Base-by-base conservation (phyloP, 2,329 filamentous ascomycete genomes). In the Lasiodiplodia sp. region DNA sequence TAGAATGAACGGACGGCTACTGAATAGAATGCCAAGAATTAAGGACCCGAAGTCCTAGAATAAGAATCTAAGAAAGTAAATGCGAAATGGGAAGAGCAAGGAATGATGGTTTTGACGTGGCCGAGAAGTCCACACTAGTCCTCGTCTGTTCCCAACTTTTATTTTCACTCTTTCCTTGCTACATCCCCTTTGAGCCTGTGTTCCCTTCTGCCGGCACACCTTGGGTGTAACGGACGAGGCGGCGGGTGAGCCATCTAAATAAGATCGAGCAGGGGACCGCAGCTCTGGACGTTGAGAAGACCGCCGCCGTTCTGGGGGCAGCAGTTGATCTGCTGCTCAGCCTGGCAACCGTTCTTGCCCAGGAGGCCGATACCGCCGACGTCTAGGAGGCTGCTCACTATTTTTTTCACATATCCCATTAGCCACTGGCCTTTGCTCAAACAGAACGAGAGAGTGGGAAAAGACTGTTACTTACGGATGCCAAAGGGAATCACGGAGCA, bases 311-410 rank as follows among this genome's bases (percentile, higher is more conserved):
- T 31, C 38, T 49, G 38, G 7, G 11, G 2, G 25, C 57, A 62
- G 57, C 57, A 62, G 57, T 31, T 62, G 57, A 62, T 34, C 23
- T 49, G 14, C 57, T 62, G 57, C 14, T 62, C 14, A 6, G 57
- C 5, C 16, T 11, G 16, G 25, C 57, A 62, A 4, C 40, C 40
- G 34, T 25, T 44, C 14, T 51, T 8, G 40, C 14, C 49, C 23
- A 62, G 40, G 10, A 23, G 25, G 16, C 7, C 2, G 25, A 49
- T 31, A 16, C 40, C 57, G 18, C 23, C 23, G 23, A 62, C 10
- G 12, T 44, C 38, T 3, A 62, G 57, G 25, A 62, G 57, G 7
- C 40, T 40, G 57, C n/a, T 14, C 21, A 44, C 56, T 56, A 31
- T 56, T 56, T 38, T 8, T 56, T 11, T 28, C 10, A 52, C 49